Evolutionary conservation across 768 basidiomycete genomes (phyloP).

Genomic region (Butyriboletus loyo): DNA sequence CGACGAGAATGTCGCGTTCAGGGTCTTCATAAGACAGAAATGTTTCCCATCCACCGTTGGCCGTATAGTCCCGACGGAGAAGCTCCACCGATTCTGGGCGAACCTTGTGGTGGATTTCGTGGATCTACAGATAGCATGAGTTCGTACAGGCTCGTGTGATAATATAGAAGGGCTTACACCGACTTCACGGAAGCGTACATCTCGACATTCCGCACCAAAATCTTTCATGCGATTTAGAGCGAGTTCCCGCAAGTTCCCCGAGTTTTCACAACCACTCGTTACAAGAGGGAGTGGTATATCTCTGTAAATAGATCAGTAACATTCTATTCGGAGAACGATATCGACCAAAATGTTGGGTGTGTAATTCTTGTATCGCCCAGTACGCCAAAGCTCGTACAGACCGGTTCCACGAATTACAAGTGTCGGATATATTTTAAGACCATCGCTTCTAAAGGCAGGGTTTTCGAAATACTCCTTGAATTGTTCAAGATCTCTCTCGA

Average conservation of each 20-base stretch:
- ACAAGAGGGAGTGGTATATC: slow-evolving; percentile 98
- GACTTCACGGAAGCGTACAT: slow-evolving; percentile 97
- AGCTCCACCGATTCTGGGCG: slow-evolving; percentile 94
- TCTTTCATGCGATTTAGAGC: slow-evolving; percentile 98
- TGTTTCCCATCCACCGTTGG: slow-evolving; percentile 99
- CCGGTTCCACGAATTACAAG: slow-evolving; percentile 97
- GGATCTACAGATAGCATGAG: slow-evolving; percentile 55
- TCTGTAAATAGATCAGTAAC: slow-evolving; percentile 37
- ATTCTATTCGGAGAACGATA: neutral
- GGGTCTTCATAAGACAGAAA: slow-evolving; percentile 99
- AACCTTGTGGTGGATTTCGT: slow-evolving; percentile 98
- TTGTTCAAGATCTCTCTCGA: slow-evolving; percentile 96
- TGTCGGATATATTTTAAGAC: slow-evolving; percentile 97
- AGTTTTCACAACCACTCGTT: slow-evolving; percentile 95
- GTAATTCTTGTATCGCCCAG: slow-evolving; percentile 98
- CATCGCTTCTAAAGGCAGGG: slow-evolving; percentile 94
- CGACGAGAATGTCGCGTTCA: slow-evolving; percentile 93
- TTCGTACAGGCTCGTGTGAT: neutral
- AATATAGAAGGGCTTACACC: slow-evolving; percentile 57
- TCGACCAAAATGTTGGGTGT: slow-evolving; percentile 98
- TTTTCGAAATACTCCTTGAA: slow-evolving; percentile 99
- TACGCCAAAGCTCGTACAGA: slow-evolving; percentile 93
- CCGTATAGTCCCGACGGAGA: slow-evolving; percentile 90
- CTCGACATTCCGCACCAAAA: slow-evolving; percentile 95
- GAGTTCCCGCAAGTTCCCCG: slow-evolving; percentile 93